Evolutionary conservation across 1,139 yeast species (phyloP).

Genomic region (Entelexis paramagnoliae): DNA sequence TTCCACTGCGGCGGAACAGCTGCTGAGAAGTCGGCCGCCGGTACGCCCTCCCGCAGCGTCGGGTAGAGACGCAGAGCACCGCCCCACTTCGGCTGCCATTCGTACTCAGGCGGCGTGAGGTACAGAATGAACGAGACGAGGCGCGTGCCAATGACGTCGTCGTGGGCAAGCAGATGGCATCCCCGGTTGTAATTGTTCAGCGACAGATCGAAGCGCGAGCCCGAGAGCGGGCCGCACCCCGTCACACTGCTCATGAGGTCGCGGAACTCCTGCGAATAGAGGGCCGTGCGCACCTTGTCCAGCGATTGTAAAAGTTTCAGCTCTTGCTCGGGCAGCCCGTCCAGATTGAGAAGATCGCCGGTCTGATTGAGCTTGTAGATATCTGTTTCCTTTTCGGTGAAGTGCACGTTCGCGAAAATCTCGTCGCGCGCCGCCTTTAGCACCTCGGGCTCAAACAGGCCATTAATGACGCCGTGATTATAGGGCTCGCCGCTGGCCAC

Average conservation of each 20-base stretch:
- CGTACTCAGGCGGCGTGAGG: constrained; percentile 80
- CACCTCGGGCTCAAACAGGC: constrained; percentile 64
- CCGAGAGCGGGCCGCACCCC: constrained; percentile 82
- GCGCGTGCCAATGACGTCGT: constrained; percentile 93
- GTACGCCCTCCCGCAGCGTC: constrained; percentile 79
- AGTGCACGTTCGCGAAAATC: constrained; percentile 70
- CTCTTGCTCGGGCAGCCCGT: constrained; percentile 74
- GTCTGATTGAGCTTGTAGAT: constrained; percentile 90
- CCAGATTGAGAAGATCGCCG: constrained; percentile 88
- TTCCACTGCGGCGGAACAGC: constrained; percentile 86
- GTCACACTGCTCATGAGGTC: constrained; percentile 73
- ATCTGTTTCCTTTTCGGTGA: constrained; percentile 92
- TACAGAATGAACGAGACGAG: constrained; percentile 87
- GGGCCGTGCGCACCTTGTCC: constrained; percentile 68
- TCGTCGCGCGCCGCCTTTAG: constrained; percentile 73
- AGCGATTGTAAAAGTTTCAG: constrained; percentile 61
- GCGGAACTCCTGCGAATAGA: constrained; percentile 77
- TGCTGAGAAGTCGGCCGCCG: constrained; percentile 60
- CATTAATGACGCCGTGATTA: constrained; percentile 75
- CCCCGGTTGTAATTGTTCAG: constrained; percentile 86
- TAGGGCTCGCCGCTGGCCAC: constrained; percentile 56
- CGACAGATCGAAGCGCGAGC: constrained; percentile 82
- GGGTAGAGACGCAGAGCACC: constrained; percentile 86
- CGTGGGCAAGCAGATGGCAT: constrained; percentile 89
- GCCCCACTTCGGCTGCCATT: constrained; percentile 81